A percentile compares a stretch with the other conserved stretches of the same genome.
These are phyloP conservation scores for Xylaria sp. DNA, from an alignment of 2,329 filamentous ascomycete genomes.

Conservation along the genomic window DNA sequence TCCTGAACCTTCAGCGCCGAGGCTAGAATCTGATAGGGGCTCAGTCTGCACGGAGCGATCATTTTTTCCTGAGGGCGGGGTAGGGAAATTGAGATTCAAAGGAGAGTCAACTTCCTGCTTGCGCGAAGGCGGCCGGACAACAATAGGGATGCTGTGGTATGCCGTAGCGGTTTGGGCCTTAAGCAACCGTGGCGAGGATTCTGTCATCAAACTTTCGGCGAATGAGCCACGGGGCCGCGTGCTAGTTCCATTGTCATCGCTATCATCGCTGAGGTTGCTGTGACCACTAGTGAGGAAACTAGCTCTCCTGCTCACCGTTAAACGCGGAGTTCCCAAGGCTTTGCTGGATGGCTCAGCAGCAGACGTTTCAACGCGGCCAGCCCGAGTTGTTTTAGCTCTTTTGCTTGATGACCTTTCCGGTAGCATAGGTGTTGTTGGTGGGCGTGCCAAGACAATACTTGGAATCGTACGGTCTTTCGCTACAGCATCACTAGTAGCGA, in stretches of 20 bases:
- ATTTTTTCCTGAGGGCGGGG: conserved; percentile 7
- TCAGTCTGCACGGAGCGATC: conserved; percentile 16
- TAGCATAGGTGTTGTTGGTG: conserved; percentile 11
- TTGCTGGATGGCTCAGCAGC: not conserved
- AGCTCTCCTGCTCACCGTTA: conserved; percentile 6
- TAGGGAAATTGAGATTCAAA: conserved; percentile 26
- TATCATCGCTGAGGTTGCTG: conserved; percentile 1
- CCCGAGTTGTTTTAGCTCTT: conserved; percentile 7
- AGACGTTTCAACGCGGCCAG: no score
- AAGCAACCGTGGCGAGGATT: conserved; percentile 37
- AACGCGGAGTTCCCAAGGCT: not conserved
- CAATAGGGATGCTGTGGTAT: conserved; percentile 34
- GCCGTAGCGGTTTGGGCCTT: conserved; percentile 39
- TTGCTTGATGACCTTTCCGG: conserved; percentile 31
- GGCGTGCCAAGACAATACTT: conserved; percentile 3
- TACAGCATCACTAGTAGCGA: not conserved
- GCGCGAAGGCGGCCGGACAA: conserved; percentile 27
- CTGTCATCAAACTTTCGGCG: conserved; percentile 38
- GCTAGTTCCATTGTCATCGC: conserved; percentile 1
- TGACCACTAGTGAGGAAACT: conserved; percentile 3
- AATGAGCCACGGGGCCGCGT: conserved; percentile 30
- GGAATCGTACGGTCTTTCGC: not conserved
- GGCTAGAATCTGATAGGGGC: conserved; percentile 3
- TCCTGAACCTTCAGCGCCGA: conserved; percentile 3
- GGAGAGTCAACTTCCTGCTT: conserved; percentile 20